Evolutionary conservation across 2,329 filamentous ascomycete species (phyloP).

Genomic region (Colletotrichum magnum): DNA sequence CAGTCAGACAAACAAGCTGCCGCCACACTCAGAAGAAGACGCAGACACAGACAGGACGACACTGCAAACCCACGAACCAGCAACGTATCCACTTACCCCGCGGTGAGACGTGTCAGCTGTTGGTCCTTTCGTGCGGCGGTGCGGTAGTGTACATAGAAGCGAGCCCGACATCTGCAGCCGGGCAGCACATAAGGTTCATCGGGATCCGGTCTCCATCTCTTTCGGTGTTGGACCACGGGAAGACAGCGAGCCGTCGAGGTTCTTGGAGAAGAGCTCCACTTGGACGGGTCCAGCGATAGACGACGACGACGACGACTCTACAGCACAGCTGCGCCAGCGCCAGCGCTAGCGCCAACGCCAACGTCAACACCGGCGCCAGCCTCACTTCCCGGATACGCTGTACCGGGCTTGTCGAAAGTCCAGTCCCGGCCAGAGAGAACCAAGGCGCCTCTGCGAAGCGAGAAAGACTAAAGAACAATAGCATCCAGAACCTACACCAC

Average conservation of each 20-base stretch:
- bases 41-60: too few relatives aligned
- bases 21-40: constrained; percentile 6
- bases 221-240: not conserved
- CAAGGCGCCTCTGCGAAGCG: too few relatives aligned
- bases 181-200: constrained; percentile 18
- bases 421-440: too few relatives aligned
- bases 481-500: too few relatives aligned
- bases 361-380: constrained; percentile 2
- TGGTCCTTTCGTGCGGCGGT: not conserved
- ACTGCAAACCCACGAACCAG: not conserved
- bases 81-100: constrained; percentile 3
- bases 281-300: constrained; percentile 6
- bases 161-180: not conserved
- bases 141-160: too few relatives aligned
- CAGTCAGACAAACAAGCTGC: constrained; percentile 1
- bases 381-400: not conserved
- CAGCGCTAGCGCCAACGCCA: constrained; percentile 10
- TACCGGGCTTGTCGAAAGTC: not conserved
- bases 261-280: constrained; percentile 23
- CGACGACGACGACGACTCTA: not conserved
- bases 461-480: too few relatives aligned
- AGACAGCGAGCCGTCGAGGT: constrained; percentile 14
- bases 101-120: not conserved
- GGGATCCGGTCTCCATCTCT: constrained; percentile 8
- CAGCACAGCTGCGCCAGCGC: not conserved